Conservation (phyloP, 495 filamentous ascomycete species). For the Cudoniella acicularis region DNA sequence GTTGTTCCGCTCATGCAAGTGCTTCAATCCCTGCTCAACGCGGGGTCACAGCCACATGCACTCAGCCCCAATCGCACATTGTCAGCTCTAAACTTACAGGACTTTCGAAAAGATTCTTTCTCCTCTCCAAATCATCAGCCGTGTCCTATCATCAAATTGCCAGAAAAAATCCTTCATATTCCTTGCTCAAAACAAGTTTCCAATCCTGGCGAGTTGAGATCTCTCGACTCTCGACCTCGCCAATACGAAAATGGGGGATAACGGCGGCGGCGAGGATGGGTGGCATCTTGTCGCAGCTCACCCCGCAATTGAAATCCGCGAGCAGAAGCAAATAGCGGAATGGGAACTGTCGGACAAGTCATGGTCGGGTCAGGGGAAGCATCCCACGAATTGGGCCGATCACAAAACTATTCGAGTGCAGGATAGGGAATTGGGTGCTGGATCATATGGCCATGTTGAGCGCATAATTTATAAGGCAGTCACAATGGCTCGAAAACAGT, state of each 20-base stretch:
- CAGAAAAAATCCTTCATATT: no score
- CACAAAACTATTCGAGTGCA: slow-evolving; percentile 1
- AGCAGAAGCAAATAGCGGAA: slow-evolving; percentile 9
- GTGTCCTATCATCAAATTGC: no score
- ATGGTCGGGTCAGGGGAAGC: slow-evolving; percentile 15
- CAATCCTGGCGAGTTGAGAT: no score
- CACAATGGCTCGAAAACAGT: slow-evolving; percentile 15
- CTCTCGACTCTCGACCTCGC: neutral
- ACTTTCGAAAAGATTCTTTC: no score
- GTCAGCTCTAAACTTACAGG: no score
- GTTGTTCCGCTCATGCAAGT: neutral
- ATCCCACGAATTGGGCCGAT: neutral
- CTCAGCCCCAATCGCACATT: neutral
- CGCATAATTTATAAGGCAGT: slow-evolving; percentile 4
- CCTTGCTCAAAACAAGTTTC: no score
- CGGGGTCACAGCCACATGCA: neutral
- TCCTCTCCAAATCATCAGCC: no score
- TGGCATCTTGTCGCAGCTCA: slow-evolving; percentile 8
- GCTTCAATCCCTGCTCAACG: neutral
- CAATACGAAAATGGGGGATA: slow-evolving; percentile 1
- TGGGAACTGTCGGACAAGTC: neutral
- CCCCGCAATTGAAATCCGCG: slow-evolving; percentile 4
- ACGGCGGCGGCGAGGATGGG: slow-evolving; percentile 2
- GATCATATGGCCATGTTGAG: slow-evolving; percentile 8
- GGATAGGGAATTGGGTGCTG: slow-evolving; percentile 6